Percentiles rank a stretch among this genome's conserved stretches.
phyloP scores from a whole-genome alignment of 2,329 filamentous ascomycete genomes.

The Bipolaris sorokiniana region DNA sequence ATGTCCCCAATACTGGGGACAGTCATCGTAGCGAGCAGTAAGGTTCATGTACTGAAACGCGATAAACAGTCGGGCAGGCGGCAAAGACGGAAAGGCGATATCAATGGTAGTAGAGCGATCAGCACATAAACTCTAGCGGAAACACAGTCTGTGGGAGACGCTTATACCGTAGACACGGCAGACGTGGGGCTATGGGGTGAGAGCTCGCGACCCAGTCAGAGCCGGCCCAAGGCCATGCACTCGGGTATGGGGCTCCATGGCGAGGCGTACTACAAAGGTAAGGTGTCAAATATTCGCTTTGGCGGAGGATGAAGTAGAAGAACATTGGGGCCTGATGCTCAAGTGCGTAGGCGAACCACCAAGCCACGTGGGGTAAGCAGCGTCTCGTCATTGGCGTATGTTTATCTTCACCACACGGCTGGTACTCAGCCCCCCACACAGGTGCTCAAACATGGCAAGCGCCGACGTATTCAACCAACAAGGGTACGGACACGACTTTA shows the following conservation, averaged over 20 bases:
- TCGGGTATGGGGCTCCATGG: slow-evolving; percentile 24
- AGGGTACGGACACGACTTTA: background rate
- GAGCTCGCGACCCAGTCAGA: slow-evolving; percentile 15
- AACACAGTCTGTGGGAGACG: slow-evolving; percentile 23
- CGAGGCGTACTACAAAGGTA: slow-evolving; percentile 16
- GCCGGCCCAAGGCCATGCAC: slow-evolving; percentile 31
- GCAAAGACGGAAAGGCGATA: background rate
- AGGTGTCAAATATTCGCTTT: slow-evolving; percentile 22
- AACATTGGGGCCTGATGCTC: slow-evolving; percentile 14
- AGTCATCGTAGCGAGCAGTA: slow-evolving; percentile 30
- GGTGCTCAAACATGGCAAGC: slow-evolving; percentile 17
- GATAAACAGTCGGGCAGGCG: slow-evolving; percentile 2
- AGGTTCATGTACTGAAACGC: slow-evolving; percentile 17
- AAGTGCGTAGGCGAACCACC: slow-evolving; percentile 18
- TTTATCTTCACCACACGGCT: slow-evolving; percentile 5
- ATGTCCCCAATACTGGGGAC: slow-evolving; percentile 52
- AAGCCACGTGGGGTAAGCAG: slow-evolving; percentile 32
- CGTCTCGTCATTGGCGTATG: slow-evolving; percentile 31
- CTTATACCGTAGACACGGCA: slow-evolving; percentile 24
- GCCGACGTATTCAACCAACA: slow-evolving; percentile 3
- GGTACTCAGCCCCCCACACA: slow-evolving; percentile 15
- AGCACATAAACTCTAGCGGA: slow-evolving; percentile 5
- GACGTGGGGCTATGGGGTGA: slow-evolving; percentile 30
- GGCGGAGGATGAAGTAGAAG: slow-evolving; percentile 19
- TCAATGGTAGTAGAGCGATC: background rate